A percentile compares a stretch with the other conserved stretches of the same genome.
These are phyloP conservation scores for Boletus subcaerulescens DNA, from an alignment of 768 basidiomycete genomes.

Conservation along the genomic window DNA sequence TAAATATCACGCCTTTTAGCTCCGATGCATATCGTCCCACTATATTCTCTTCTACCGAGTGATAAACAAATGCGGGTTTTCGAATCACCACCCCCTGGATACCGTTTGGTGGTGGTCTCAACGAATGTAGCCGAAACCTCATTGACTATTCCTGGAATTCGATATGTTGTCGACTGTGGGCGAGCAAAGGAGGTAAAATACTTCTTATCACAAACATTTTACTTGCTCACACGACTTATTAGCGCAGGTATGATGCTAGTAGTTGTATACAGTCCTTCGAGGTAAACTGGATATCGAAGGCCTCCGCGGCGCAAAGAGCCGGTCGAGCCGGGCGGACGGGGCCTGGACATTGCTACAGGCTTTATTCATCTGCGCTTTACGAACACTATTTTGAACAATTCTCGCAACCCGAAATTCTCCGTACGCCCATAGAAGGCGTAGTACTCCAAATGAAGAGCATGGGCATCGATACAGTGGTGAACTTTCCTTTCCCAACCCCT, in stretches of 20 bases:
- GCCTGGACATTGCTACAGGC: constrained; percentile 95
- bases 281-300: constrained; percentile 92
- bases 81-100: constrained; percentile 71
- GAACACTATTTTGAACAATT: constrained; percentile 91
- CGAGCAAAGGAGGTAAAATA: constrained; percentile 82
- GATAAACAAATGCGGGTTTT: constrained; percentile 97
- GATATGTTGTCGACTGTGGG: constrained; percentile 97
- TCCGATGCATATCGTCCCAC: constrained; percentile 91
- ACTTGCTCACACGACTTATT: neutral
- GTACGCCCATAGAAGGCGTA: constrained; percentile 95
- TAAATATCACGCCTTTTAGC: constrained; percentile 40
- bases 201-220: neutral
- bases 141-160: constrained; percentile 93
- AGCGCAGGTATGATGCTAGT: constrained; percentile 80
- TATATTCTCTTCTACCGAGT: constrained; percentile 89
- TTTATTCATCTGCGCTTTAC: constrained; percentile 93
- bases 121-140: constrained; percentile 98
- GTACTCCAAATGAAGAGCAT: constrained; percentile 99
- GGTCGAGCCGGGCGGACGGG: constrained; percentile 98
- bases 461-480: constrained; percentile 94
- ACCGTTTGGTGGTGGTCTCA: constrained; percentile 88
- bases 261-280: constrained; percentile 91
- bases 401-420: constrained; percentile 86
- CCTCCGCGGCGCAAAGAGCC: constrained; percentile 89
- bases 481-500: constrained; percentile 98